Evolutionary conservation across 768 basidiomycete species (phyloP).

Genomic region (Dacryopinax spathularia): DNA sequence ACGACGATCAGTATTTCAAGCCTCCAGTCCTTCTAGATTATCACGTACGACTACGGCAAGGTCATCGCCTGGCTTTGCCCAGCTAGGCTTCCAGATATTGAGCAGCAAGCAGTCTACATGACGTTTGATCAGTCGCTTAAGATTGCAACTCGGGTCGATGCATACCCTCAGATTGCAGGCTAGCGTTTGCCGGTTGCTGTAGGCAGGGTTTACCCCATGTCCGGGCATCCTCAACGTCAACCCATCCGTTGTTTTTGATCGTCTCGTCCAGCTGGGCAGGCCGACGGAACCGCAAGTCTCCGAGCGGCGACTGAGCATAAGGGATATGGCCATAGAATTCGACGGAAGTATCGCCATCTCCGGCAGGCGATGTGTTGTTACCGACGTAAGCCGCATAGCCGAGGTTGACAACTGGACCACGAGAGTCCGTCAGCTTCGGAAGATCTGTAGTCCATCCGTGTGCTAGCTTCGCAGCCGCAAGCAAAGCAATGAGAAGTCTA

Average conservation of each 20-base stretch:
- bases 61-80: constrained; percentile 22
- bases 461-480: too few species aligned
- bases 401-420: constrained; percentile 28
- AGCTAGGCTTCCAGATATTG: constrained; percentile 33
- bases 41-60: constrained; percentile 33
- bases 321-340: constrained; percentile 39
- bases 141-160: background rate
- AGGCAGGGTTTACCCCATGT: constrained; percentile 35
- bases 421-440: too few species aligned
- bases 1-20: too few species aligned
- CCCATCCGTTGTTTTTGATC: constrained; percentile 11
- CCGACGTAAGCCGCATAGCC: constrained; percentile 32
- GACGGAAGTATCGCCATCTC: constrained; percentile 26
- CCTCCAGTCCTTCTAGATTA: too few species aligned
- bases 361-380: constrained; percentile 29
- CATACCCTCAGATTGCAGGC: constrained; percentile 33
- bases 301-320: constrained; percentile 41
- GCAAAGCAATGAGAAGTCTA: too few species aligned
- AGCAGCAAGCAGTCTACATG: constrained; percentile 29
- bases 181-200: constrained; percentile 34
- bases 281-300: constrained; percentile 32
- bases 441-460: too few species aligned
- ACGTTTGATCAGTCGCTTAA: background rate
- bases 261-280: constrained; percentile 27
- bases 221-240: constrained; percentile 28